These are phyloP conservation scores for Parachlorella kessleri DNA, from an alignment of 139 green algal species.

Conservation along the genomic window DNA sequence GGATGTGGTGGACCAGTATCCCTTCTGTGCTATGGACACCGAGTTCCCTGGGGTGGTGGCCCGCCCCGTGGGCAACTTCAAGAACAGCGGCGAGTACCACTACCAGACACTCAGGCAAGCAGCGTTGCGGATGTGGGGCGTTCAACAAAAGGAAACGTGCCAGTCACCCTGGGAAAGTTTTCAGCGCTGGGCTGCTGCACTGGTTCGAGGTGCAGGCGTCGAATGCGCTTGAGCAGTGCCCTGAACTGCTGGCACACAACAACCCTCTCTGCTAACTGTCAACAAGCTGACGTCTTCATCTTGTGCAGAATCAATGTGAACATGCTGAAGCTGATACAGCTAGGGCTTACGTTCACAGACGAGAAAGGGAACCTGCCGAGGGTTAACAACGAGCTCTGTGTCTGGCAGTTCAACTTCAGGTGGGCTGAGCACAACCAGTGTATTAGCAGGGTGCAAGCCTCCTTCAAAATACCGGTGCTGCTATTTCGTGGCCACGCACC, in stretches of 20 bases:
- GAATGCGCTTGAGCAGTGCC: too few relatives aligned
- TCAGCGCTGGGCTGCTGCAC: too few relatives aligned
- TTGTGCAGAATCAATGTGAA: constrained; percentile 95
- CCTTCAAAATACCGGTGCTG: too few relatives aligned
- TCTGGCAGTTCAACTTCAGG: constrained; percentile 99
- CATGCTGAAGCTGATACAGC: constrained; percentile 99
- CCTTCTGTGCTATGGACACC: constrained; percentile 98
- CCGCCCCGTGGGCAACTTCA: constrained; percentile 94
- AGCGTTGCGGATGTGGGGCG: neutral
- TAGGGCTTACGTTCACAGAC: constrained; percentile 97
- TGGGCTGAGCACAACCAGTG: neutral
- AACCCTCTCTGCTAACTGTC: too few relatives aligned
- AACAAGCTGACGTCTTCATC: too few relatives aligned
- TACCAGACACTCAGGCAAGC: constrained; percentile 85
- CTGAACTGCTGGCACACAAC: too few relatives aligned
- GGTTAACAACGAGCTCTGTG: constrained; percentile 83
- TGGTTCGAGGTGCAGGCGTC: too few relatives aligned
- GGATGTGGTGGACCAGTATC: constrained; percentile 91
- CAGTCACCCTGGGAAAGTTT: too few relatives aligned
- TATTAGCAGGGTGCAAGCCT: too few relatives aligned
- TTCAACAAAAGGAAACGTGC: too few relatives aligned
- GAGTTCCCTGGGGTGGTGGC: constrained; percentile 96
- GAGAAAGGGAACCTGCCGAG: constrained; percentile 86
- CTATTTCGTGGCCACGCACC: too few relatives aligned
- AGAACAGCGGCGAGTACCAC: constrained; percentile 94